Evolutionary conservation across 176 grass and related monocot genomes (phyloP).

Genomic region (Cymbopogon citratus): DNA sequence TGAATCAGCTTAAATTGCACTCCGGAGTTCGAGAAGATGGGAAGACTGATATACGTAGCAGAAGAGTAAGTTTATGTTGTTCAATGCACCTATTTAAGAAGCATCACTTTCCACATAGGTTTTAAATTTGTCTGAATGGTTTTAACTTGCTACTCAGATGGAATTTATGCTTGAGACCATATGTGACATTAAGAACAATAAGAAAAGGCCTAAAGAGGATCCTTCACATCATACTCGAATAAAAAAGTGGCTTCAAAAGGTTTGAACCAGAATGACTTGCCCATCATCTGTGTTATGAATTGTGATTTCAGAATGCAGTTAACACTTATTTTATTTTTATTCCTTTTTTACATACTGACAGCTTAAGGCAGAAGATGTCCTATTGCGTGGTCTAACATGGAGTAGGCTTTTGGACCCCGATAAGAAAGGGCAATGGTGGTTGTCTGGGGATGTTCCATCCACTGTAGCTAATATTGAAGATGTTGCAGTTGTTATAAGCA

Average conservation of each 20-base stretch:
- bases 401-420: constrained; percentile 71
- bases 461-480: constrained; percentile 45
- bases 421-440: constrained; percentile 98
- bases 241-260: constrained; percentile 97
- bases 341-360: constrained; percentile 28
- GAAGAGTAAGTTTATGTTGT: constrained; percentile 59
- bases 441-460: constrained; percentile 53
- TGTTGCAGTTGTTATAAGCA: constrained; percentile 53
- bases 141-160: constrained; percentile 58
- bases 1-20: constrained; percentile 56
- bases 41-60: constrained; percentile 52
- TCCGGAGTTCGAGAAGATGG: constrained; percentile 41
- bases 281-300: neutral
- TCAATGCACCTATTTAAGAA: constrained; percentile 10
- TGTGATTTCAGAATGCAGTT: constrained; percentile 6
- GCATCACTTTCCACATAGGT: constrained; percentile 14
- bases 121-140: constrained; percentile 15
- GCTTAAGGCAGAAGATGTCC: constrained; percentile 64
- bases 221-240: constrained; percentile 68
- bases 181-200: constrained; percentile 98
- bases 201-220: constrained; percentile 76
- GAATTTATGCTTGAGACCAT: constrained; percentile 93
- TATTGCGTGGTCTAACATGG: constrained; percentile 81
- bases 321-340: constrained; percentile 21
- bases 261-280: constrained; percentile 2